Evolutionary conservation across 2,329 filamentous ascomycete species (phyloP).

Genomic region (Bipolaris oryzae): DNA sequence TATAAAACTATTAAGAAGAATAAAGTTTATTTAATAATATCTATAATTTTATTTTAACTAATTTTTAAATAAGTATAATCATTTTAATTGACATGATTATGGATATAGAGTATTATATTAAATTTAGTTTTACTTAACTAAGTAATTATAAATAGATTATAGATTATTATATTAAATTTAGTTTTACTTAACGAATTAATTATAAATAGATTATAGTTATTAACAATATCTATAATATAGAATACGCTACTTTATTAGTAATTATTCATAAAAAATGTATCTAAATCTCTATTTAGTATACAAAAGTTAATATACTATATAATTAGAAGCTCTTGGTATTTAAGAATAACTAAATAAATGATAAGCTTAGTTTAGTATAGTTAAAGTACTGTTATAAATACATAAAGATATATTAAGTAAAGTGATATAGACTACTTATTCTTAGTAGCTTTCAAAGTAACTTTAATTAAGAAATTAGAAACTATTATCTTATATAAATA

Average conservation of each 20-base stretch:
- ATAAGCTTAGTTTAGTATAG: no score
- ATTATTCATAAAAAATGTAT: neutral
- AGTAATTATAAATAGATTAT: slow-evolving; percentile 15
- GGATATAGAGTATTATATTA: slow-evolving; percentile 6
- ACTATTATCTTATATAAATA: no score
- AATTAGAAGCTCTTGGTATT: no score
- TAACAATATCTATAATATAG: no score
- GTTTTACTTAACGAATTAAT: slow-evolving; percentile 18
- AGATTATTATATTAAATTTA: slow-evolving; percentile 4
- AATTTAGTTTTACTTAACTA: slow-evolving; percentile 13
- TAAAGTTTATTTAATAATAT: no score
- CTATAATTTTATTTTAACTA: no score
- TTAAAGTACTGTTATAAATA: no score
- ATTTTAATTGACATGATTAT: slow-evolving; percentile 20
- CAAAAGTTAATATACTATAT: no score
- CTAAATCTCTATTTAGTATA: neutral
- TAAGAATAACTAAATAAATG: no score
- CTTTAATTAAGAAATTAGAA: no score
- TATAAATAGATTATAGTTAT: slow-evolving; percentile 17
- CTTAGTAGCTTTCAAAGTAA: slow-evolving; percentile 16
- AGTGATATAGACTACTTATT: slow-evolving; percentile 13
- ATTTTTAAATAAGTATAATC: slow-evolving; percentile 10
- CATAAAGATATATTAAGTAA: no score
- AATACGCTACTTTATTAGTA: neutral
- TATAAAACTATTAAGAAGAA: no score